Conservation (phyloP, 2,329 filamentous ascomycete genomes). For the Phaeoacremonium minimum region DNA sequence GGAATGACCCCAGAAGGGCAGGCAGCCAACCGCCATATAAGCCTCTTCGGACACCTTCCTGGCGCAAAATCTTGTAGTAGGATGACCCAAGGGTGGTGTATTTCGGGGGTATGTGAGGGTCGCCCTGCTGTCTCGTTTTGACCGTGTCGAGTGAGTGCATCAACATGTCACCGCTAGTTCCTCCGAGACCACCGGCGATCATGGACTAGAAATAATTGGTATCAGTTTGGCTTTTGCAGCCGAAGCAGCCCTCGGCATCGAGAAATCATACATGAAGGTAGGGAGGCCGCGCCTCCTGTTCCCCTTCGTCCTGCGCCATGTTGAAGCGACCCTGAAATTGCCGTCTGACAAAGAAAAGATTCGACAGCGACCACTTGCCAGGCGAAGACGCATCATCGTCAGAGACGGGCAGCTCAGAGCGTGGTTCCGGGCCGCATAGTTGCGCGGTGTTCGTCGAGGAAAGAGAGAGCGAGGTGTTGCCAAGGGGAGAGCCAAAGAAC, state of each 20-base stretch:
- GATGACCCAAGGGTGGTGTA: conserved; percentile 88
- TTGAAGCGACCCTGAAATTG: conserved; percentile 7
- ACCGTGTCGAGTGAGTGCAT: conserved; percentile 99
- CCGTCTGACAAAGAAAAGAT: no score
- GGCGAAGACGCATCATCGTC: no score
- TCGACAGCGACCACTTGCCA: no score
- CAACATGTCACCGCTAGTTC: conserved; percentile 89
- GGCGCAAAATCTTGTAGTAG: conserved; percentile 87
- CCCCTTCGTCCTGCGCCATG: conserved; percentile 35
- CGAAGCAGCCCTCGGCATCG: conserved; percentile 6
- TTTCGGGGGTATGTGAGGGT: conserved; percentile 86
- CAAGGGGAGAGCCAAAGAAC: no score
- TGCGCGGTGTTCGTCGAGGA: no score
- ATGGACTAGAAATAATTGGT: conserved; percentile 71
- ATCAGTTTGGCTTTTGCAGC: no score
- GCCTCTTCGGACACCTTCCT: conserved; percentile 82
- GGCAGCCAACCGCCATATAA: conserved; percentile 93
- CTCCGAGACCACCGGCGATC: conserved; percentile 90
- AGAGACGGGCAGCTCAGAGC: no score
- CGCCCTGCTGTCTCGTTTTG: conserved; percentile 95
- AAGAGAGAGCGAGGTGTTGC: no score
- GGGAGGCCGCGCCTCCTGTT: conserved; percentile 54
- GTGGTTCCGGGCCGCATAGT: no score
- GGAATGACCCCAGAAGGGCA: conserved; percentile 86
- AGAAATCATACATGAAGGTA: conserved; percentile 55